Conservation (phyloP, 441 rosid species). For the Adansonia gregorii region DNA sequence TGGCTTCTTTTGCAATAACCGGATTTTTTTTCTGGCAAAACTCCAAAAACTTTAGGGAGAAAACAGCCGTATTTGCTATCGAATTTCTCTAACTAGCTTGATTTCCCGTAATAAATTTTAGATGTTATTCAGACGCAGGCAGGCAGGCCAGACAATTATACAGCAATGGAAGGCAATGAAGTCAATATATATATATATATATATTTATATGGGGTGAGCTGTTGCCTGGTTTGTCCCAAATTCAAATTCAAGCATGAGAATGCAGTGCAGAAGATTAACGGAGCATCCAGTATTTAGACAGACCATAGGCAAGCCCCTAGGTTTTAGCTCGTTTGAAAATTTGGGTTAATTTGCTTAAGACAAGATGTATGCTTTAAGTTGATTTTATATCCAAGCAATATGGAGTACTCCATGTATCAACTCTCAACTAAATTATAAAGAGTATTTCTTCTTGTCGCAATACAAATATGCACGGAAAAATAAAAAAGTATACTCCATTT, state of each 20-base stretch:
- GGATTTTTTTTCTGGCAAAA: background rate
- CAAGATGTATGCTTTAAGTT: background rate
- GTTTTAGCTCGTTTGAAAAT: background rate
- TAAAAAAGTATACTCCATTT: background rate
- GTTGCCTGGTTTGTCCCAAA: background rate
- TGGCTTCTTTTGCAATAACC: background rate
- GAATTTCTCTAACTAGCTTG: background rate
- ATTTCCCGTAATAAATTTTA: background rate
- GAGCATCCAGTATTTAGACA: background rate
- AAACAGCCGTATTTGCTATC: background rate
- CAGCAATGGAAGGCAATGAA: background rate
- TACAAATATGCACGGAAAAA: background rate
- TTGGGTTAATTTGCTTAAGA: background rate
- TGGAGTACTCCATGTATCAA: background rate
- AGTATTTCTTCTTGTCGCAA: background rate
- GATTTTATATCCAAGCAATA: background rate
- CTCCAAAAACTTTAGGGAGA: background rate
- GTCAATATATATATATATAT: background rate
- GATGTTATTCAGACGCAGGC: background rate
- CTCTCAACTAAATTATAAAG: no score
- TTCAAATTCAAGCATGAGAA: background rate
- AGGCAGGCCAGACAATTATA: background rate
- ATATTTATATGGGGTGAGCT: background rate
- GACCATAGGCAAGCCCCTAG: background rate
- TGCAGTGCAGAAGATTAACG: background rate